Conservation (phyloP, 345 rosid genomes). For the Sapria himalayana region DNA sequence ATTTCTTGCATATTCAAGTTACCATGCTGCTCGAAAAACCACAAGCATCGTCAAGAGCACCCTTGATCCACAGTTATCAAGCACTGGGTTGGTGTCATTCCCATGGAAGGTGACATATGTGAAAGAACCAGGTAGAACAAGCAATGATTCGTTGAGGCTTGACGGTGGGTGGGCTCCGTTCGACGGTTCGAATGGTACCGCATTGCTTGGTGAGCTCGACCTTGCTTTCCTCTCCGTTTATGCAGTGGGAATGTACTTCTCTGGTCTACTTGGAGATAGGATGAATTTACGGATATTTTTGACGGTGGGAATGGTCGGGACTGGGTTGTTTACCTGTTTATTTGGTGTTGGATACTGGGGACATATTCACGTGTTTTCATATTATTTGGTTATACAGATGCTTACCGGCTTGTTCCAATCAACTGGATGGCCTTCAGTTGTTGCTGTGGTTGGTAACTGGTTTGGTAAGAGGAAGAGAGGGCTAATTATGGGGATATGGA, state of each 20-base stretch:
- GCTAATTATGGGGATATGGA: slow-evolving; percentile 88
- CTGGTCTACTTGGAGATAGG: slow-evolving; percentile 89
- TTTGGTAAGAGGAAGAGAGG: slow-evolving; percentile 87
- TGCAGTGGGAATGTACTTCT: slow-evolving; percentile 71
- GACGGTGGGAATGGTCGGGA: slow-evolving; percentile 75
- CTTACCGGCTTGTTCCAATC: slow-evolving; percentile 77
- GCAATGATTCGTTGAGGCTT: slow-evolving; percentile 11
- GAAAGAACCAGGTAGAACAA: slow-evolving; percentile 10
- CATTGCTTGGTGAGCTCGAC: slow-evolving; percentile 72
- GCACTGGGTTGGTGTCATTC: slow-evolving; percentile 14
- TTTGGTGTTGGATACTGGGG: slow-evolving; percentile 78
- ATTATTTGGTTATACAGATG: slow-evolving; percentile 48
- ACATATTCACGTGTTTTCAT: slow-evolving; percentile 48
- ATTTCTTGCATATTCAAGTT: slow-evolving; percentile 57
- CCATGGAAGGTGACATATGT: slow-evolving; percentile 16
- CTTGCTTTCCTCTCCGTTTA: slow-evolving; percentile 65
- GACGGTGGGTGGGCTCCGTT: slow-evolving; percentile 87
- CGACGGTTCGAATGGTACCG: slow-evolving; percentile 42
- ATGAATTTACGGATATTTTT: slow-evolving; percentile 59
- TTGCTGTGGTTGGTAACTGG: slow-evolving; percentile 91
- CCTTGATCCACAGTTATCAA: slow-evolving; percentile 51
- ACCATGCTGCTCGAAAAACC: slow-evolving; percentile 75
- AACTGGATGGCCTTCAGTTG: slow-evolving; percentile 97
- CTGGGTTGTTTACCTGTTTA: slow-evolving; percentile 57
- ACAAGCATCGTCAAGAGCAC: slow-evolving; percentile 81